Percentiles rank a stretch among this genome's conserved stretches.
phyloP scores from a whole-genome alignment of 2,329 filamentous ascomycete genomes.

The Neofusicoccum kwambonambiense region DNA sequence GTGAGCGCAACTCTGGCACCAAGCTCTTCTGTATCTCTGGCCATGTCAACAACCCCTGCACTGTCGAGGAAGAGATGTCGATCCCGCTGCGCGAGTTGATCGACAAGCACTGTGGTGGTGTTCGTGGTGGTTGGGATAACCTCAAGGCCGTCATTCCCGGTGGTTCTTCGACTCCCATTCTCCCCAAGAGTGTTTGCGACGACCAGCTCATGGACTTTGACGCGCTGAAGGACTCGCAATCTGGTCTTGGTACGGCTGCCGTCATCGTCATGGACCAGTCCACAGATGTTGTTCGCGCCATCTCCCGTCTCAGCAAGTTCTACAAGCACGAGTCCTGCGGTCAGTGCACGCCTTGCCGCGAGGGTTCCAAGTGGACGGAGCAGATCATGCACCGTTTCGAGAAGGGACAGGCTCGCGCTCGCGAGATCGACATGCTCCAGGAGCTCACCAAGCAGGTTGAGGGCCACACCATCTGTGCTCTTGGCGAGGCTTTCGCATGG shows the following conservation, averaged over 20 bases:
- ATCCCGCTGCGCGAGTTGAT: slow-evolving; percentile 95
- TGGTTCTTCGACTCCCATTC: slow-evolving; percentile 92
- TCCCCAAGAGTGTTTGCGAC: slow-evolving; percentile 87
- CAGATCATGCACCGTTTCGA: slow-evolving; percentile 98
- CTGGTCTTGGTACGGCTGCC: slow-evolving; percentile 92
- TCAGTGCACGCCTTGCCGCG: slow-evolving; percentile 98
- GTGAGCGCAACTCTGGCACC: slow-evolving; percentile 93
- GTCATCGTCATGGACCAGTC: slow-evolving; percentile 99
- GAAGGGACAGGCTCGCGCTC: slow-evolving; percentile 79
- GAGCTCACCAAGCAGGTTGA: slow-evolving; percentile 99
- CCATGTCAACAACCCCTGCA: slow-evolving; percentile 97
- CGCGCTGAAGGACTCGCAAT: slow-evolving; percentile 94
- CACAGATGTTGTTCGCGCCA: slow-evolving; percentile 91
- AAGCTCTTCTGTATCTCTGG: slow-evolving; percentile 99
- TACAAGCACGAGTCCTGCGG: slow-evolving; percentile 98
- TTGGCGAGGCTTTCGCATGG: slow-evolving; percentile 98
- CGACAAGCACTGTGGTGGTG: slow-evolving; percentile 96
- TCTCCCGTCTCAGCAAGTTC: slow-evolving; percentile 89
- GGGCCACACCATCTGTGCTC: slow-evolving; percentile 96
- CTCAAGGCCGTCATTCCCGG: slow-evolving; percentile 92
- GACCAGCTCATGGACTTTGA: slow-evolving; percentile 99
- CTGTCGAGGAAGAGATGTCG: slow-evolving; percentile 99
- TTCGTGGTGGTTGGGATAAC: slow-evolving; percentile 97
- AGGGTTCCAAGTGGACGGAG: slow-evolving; percentile 98
- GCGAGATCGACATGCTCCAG: slow-evolving; percentile 99